Evolutionary conservation across 805 yeast genomes (phyloP), one percentile per base, ranked within the genome.

Genomic region (Clavispora asparagi): DNA sequence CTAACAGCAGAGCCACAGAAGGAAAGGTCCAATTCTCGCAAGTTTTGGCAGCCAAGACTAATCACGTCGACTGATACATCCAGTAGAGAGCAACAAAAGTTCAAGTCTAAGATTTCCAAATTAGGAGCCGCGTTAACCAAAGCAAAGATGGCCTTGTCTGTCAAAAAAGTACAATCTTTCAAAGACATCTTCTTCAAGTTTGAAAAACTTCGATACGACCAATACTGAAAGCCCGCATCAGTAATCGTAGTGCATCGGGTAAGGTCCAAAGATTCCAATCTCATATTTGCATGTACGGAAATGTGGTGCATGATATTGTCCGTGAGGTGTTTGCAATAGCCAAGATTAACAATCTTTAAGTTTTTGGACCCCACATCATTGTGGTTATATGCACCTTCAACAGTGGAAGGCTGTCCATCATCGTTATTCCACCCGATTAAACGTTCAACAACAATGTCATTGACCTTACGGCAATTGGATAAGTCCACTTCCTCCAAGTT

Each of bases 1-100:
- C 88, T 81, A 6, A 86, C 89, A 1, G 92, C 91, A 28, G 85
- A 76, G 4, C 92, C 92, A 63, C 92, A 86, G 57, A 84, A 86
- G 9, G 87, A 80, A 30, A 85, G 60, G 53, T 83, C 83, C 49
- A 86, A 64, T 17, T 64, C 61, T 38, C 69, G 61, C 48, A 86
- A 61, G 7, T 70, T 61, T 41, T 78, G 82, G 57, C 89, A 84
- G n/a, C 87, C 85, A 14, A 82, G 64, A 50, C 85, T 75, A 17
- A 86, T 61, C 1, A 83, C 79, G 52, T 85, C 88, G 26, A 86
- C 68, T 2, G 91, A 74, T 33, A 78, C 73, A 57, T 86, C 91
- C 9, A 86, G 78, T 40, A 86, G 63, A 3, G 87, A 83, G 64
- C 92, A 85, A 60, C 94, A 86, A 56, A 86, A 86, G 14, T 85